Base-by-base conservation (phyloP, 805 yeast species). In the Lachancea waltii region DNA sequence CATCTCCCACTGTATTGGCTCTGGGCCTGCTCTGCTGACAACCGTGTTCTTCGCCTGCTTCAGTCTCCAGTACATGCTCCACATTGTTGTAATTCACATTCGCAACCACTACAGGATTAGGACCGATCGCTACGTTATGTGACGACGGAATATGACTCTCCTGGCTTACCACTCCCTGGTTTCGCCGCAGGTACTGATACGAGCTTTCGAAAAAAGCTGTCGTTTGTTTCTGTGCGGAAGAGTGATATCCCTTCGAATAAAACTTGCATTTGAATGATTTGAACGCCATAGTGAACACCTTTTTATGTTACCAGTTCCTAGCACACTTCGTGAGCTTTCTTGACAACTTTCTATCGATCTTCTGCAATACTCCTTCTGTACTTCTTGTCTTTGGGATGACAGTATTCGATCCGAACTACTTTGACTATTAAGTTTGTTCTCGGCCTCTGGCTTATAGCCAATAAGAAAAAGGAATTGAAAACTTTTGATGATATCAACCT, bases 251-350 rank as follows among this genome's bases (percentile, higher is more conserved):
- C 49, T 65, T 64, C 18, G 67, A 54, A 22, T 55, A 56, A 31
- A 65, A 51, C 46, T 65, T 64, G 44, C 56, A 55, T 47, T 63
- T 65, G 51, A 66, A 59, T 35, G 65, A 61, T 53, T 60, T 65
- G 56, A 67, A 67, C 9, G 65, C 67, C 66, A 66, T 65, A 17
- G n/a, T 25, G 8, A n/a, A 16, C 13, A 19, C 31, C 27, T 20
- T 7, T 13, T 5, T 11, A 30, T 7, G 7, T 11, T 23, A 23
- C 5, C 10, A 23, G 4, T 23, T 13, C 13, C 26, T 23, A 13
- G n/a, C n/a, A n/a, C n/a, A n/a, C n/a, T n/a, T n/a, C n/a, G n/a
- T n/a, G n/a, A n/a, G n/a, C n/a, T n/a, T n/a, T n/a, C n/a, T n/a
- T n/a, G n/a, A n/a, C n/a, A n/a, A n/a, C n/a, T n/a, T n/a, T n/a